Evolutionary conservation across 805 yeast genomes (phyloP).

Genomic region (Kodamaea kaohsiungensis): DNA sequence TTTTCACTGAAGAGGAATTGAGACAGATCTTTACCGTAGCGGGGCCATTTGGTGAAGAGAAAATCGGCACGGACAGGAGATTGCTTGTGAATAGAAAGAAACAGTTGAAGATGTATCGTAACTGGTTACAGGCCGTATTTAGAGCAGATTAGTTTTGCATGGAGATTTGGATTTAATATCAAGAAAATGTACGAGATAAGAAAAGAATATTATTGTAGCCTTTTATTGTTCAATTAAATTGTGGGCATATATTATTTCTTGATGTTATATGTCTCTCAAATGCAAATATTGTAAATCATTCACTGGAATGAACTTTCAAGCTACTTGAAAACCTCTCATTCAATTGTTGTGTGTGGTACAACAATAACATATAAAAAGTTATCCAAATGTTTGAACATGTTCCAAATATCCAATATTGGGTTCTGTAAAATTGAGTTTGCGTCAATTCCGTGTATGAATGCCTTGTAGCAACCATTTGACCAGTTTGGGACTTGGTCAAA

Average conservation of each 20-base stretch:
- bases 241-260: not conserved
- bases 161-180: not conserved
- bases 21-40: conserved; percentile 59
- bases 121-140: conserved; percentile 95
- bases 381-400: conserved; percentile 33
- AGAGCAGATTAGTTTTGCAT: conserved; percentile 20
- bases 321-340: too few relatives aligned
- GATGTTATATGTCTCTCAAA: not conserved
- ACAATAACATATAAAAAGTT: conserved; percentile 36
- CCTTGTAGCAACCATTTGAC: conserved; percentile 14
- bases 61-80: conserved; percentile 87
- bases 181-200: not conserved
- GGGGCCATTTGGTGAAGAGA: conserved; percentile 62
- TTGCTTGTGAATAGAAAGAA: conserved; percentile 89
- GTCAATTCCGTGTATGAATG: conserved; percentile 36
- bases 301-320: too few relatives aligned
- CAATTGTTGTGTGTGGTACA: not conserved
- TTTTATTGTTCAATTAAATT: too few relatives aligned
- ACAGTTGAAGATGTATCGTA: conserved; percentile 91
- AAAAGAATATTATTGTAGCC: too few relatives aligned
- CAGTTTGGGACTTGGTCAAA: conserved; percentile 11
- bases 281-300: too few relatives aligned
- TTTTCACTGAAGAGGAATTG: conserved; percentile 92
- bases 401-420: conserved; percentile 32
- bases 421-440: conserved; percentile 17